Percentiles rank a stretch among this genome's conserved stretches.
phyloP scores from a whole-genome alignment of 2,329 filamentous ascomycete genomes.

The Penicillium sp. region DNA sequence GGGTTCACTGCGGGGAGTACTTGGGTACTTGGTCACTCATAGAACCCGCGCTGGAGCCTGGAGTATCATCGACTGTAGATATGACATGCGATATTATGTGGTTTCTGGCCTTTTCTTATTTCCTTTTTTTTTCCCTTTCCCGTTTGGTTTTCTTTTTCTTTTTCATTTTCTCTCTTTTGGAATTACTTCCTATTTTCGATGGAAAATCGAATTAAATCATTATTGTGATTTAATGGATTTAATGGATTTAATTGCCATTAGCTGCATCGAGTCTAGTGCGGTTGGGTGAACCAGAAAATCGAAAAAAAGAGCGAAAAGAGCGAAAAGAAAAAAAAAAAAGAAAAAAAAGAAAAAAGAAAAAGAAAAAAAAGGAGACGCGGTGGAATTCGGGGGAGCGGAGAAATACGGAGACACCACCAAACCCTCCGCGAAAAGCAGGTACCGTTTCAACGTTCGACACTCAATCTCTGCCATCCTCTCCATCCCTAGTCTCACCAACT shows the following conservation, averaged over 20 bases:
- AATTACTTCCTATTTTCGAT: neutral
- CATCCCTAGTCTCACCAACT: neutral
- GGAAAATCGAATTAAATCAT: no score
- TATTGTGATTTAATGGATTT: no score
- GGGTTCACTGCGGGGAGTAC: conserved; percentile 13
- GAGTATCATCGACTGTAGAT: conserved; percentile 9
- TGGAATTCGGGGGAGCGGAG: conserved; percentile 17
- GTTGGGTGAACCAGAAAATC: neutral
- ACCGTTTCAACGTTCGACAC: conserved; percentile 8
- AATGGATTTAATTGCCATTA: neutral
- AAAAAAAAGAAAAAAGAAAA: conserved; percentile 1
- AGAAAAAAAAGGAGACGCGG: conserved; percentile 1
- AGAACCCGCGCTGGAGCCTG: conserved; percentile 1
- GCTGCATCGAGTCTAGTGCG: neutral
- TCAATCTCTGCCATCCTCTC: neutral
- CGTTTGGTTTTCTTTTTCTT: neutral
- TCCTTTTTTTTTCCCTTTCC: neutral
- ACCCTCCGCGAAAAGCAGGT: conserved; percentile 18
- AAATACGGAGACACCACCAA: conserved; percentile 20
- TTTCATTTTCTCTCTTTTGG: neutral
- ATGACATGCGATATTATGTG: conserved; percentile 13
- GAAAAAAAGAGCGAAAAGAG: conserved; percentile 3
- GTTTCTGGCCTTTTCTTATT: neutral
- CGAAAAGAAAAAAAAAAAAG: neutral
- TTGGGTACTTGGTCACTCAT: neutral